These are phyloP conservation scores for Shiraia sp. DNA, from an alignment of 2,329 filamentous ascomycete genomes.

Conservation along the genomic window DNA sequence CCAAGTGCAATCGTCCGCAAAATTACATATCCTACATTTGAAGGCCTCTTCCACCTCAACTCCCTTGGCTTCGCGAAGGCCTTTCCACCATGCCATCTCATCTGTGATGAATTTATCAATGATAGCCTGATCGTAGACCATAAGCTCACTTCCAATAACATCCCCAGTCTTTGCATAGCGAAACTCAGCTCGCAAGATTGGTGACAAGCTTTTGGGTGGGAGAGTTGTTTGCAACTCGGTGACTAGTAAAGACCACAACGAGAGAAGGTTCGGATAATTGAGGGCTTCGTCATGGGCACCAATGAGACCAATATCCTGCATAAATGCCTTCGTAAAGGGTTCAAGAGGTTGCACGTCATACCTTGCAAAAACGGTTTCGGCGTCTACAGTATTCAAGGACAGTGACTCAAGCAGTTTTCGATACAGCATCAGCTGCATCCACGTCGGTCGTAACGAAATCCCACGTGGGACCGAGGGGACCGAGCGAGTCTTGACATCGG, in stretches of 20 bases:
- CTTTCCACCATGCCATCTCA: slow-evolving; percentile 87
- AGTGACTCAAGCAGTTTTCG: slow-evolving; percentile 81
- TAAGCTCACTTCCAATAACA: slow-evolving; percentile 61
- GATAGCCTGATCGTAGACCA: slow-evolving; percentile 67
- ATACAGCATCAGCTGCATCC: slow-evolving; percentile 88
- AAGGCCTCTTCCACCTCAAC: slow-evolving; percentile 84
- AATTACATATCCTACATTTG: slow-evolving; percentile 86
- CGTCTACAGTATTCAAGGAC: slow-evolving; percentile 71
- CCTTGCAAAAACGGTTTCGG: slow-evolving; percentile 68
- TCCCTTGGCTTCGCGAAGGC: slow-evolving; percentile 70
- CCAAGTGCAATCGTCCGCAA: slow-evolving; percentile 79
- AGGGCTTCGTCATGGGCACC: slow-evolving; percentile 54
- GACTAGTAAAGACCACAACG: slow-evolving; percentile 67
- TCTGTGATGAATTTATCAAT: slow-evolving; percentile 69
- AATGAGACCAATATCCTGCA: slow-evolving; percentile 71
- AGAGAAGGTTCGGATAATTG: slow-evolving; percentile 61
- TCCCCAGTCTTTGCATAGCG: slow-evolving; percentile 52
- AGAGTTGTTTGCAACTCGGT: slow-evolving; percentile 56
- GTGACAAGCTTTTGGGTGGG: slow-evolving; percentile 54
- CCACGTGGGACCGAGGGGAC: slow-evolving; percentile 67
- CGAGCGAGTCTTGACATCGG: slow-evolving; percentile 84
- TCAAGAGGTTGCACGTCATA: slow-evolving; percentile 70
- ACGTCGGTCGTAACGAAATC: slow-evolving; percentile 70
- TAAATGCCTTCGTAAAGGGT: slow-evolving; percentile 77
- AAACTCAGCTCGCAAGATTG: slow-evolving; percentile 63